Base-by-base conservation (phyloP, 139 green algal species). In the Chlorella ohadii region DNA sequence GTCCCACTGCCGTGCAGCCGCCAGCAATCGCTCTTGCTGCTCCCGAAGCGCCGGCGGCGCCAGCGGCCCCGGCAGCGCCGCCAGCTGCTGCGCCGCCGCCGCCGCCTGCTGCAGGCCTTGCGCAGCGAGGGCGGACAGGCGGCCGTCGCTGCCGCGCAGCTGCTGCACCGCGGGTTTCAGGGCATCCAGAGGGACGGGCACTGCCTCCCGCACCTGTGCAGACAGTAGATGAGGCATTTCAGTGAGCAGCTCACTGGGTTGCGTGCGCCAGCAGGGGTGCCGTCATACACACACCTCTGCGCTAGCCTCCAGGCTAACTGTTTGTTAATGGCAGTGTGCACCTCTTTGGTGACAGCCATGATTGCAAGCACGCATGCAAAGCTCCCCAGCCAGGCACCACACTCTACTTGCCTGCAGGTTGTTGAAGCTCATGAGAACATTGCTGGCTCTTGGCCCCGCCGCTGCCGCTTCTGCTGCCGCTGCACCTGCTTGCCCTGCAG, bases 351-450 rank as follows among this genome's bases (percentile, higher is more conserved):
- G n/a, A n/a, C n/a, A n/a, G n/a, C n/a, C n/a, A n/a, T n/a, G n/a
- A n/a, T n/a, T n/a, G n/a, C n/a, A n/a, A n/a, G n/a, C n/a, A n/a
- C n/a, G n/a, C n/a, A n/a, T n/a, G n/a, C n/a, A n/a, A n/a, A n/a
- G n/a, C n/a, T n/a, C n/a, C n/a, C n/a, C n/a, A n/a, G n/a, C n/a
- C n/a, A n/a, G n/a, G n/a, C n/a, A n/a, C n/a, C n/a, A n/a, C n/a
- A n/a, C n/a, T n/a, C n/a, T n/a, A 16, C 57, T 61, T 2, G 92
- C 93, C 25, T 88, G 90, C 20, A 89, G 87, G 92, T 97, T 97
- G 90, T 99, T 99, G 93, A 94, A 99, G 15, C 87, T 93, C 74
- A 98, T 90, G 25, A 98, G 87, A 19, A 96, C 87, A 80, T 98
- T 98, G 82, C 94, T 94, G 16, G 87, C 85, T 19, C 76, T 92